phyloP scores from a whole-genome alignment of 225 moss, liverwort and hornwort genomes.

The Pseudisothecium myosuroides region DNA sequence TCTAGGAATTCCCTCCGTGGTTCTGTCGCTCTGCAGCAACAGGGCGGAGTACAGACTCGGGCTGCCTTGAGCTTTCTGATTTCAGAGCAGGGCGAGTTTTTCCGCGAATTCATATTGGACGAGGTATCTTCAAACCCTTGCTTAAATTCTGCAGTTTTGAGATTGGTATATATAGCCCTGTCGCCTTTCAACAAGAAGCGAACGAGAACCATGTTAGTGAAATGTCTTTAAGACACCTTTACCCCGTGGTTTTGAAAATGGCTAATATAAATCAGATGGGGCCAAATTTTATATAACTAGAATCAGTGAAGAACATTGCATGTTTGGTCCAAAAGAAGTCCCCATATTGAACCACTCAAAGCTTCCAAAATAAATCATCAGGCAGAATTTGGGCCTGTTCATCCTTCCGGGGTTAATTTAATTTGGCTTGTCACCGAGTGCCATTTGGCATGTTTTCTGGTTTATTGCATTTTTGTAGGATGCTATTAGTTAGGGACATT shows the following conservation, averaged over 20 bases:
- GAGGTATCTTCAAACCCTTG: constrained; percentile 39
- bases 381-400: neutral
- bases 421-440: neutral
- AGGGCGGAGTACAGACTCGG: constrained; percentile 57
- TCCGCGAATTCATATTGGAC: constrained; percentile 88
- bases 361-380: neutral
- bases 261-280: neutral
- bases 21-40: constrained; percentile 11
- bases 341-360: neutral
- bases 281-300: neutral
- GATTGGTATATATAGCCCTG: neutral
- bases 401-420: neutral
- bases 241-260: neutral
- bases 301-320: neutral
- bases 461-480: neutral
- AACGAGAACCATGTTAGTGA: neutral
- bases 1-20: constrained; percentile 20
- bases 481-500: neutral
- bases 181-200: neutral
- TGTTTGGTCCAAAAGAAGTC: neutral
- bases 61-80: constrained; percentile 80
- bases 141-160: neutral
- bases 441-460: neutral
- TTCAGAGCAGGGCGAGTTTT: constrained; percentile 88
- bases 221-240: neutral